A percentile compares a stretch with the other conserved stretches of the same genome.
Evolutionary conservation across 1,284 basidiomycete species (phyloP).

Genomic region (Cryptococcus amylolentus): DNA sequence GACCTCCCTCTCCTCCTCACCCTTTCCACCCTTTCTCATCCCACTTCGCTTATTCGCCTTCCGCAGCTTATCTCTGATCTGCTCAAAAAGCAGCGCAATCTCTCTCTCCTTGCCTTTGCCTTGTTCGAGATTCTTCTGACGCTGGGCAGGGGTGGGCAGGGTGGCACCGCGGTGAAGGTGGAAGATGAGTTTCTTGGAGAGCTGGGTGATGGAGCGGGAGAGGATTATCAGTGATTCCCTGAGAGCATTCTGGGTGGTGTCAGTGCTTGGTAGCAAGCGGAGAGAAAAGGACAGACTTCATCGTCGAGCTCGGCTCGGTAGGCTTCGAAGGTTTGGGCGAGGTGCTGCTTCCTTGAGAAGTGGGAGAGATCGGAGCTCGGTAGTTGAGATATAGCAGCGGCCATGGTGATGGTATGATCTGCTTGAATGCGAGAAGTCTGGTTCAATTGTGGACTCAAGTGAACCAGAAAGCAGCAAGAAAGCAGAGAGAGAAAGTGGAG

Average conservation of each 20-base stretch:
- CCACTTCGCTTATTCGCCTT: constrained; percentile 46
- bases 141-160: constrained; percentile 23
- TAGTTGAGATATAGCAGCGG: no score
- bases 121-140: constrained; percentile 48
- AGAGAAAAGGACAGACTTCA: constrained; percentile 22
- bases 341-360: constrained; percentile 26
- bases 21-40: no score
- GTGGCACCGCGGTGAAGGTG: constrained; percentile 72
- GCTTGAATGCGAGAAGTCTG: no score
- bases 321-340: constrained; percentile 39
- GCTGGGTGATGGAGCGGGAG: constrained; percentile 76
- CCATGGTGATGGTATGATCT: no score
- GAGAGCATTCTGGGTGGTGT: constrained; percentile 40
- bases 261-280: not conserved
- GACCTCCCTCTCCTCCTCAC: constrained; percentile 41
- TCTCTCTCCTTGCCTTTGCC: constrained; percentile 67
- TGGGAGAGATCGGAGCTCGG: no score
- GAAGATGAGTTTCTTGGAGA: constrained; percentile 95
- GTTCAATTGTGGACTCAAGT: no score
- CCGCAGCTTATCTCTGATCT: constrained; percentile 62
- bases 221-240: constrained; percentile 49
- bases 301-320: constrained; percentile 44
- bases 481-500: no score
- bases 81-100: constrained; percentile 64
- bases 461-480: no score